Conservation (phyloP, 441 rosid genomes). For the Jatropha podagrica region DNA sequence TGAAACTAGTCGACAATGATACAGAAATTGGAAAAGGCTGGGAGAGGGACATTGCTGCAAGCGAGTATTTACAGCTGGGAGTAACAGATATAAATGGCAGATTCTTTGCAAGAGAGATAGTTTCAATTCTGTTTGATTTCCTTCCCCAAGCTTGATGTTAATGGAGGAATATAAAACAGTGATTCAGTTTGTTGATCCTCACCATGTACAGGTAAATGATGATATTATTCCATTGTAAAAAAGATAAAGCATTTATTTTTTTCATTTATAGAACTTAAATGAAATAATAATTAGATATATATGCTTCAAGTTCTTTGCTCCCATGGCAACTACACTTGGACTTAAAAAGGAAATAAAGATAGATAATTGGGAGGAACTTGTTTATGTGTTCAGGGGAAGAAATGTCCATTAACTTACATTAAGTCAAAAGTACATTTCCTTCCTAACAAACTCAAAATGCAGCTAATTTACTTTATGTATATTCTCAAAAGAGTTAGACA, state of each 20-base stretch:
- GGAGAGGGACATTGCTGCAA: background rate
- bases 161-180: background rate
- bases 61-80: background rate
- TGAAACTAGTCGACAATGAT: background rate
- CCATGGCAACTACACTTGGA: background rate
- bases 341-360: background rate
- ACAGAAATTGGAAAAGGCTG: background rate
- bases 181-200: background rate
- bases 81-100: background rate
- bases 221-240: background rate
- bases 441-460: too few relatives aligned
- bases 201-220: conserved; percentile 3
- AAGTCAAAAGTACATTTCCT: too few relatives aligned
- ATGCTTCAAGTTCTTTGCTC: background rate
- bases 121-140: background rate
- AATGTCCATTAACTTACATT: too few relatives aligned
- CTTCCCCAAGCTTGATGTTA: background rate
- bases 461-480: too few relatives aligned
- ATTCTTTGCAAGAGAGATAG: background rate
- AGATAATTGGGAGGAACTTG: background rate
- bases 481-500: too few relatives aligned
- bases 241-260: background rate
- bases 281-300: background rate
- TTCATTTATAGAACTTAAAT: background rate
- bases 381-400: too few relatives aligned